Percentiles rank a stretch among this genome's conserved stretches.
Conservation (phyloP, 306 rosid species). For the Fagus crenata region DNA sequence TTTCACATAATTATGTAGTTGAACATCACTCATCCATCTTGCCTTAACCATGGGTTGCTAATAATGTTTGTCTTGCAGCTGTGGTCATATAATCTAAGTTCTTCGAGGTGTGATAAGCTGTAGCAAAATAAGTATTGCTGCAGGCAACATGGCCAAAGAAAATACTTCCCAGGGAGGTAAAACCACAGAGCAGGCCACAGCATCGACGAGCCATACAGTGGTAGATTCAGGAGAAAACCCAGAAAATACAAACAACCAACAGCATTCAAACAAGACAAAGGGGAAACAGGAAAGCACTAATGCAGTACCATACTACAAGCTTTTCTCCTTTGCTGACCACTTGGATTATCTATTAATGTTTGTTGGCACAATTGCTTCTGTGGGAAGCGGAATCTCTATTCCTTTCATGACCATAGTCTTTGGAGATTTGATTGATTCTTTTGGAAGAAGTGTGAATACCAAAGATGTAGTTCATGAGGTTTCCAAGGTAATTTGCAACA, state of each 20-base stretch:
- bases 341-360: constrained; percentile 60
- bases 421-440: constrained; percentile 63
- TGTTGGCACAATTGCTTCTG: constrained; percentile 60
- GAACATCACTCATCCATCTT: not conserved
- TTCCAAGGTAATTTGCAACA: constrained; percentile 44
- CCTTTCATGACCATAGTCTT: constrained; percentile 67
- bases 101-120: constrained; percentile 10
- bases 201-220: constrained; percentile 29
- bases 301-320: constrained; percentile 67
- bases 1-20: not conserved
- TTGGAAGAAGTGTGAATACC: constrained; percentile 44
- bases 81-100: constrained; percentile 10
- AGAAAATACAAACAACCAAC: constrained; percentile 24
- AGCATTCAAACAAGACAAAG: constrained; percentile 41
- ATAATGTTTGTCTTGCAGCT: constrained; percentile 32
- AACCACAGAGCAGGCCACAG: constrained; percentile 26
- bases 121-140: constrained; percentile 5
- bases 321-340: constrained; percentile 78
- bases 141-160: constrained; percentile 42
- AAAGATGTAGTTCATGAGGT: constrained; percentile 49
- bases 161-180: constrained; percentile 31
- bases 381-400: constrained; percentile 55
- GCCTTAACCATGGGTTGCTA: constrained; percentile 7
- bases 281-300: constrained; percentile 34
- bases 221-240: constrained; percentile 21